A percentile compares a stretch with the other conserved stretches of the same genome.
These are phyloP conservation scores for Phoma sp. DNA, from an alignment of 2,329 filamentous ascomycete genomes.

Conservation along the genomic window DNA sequence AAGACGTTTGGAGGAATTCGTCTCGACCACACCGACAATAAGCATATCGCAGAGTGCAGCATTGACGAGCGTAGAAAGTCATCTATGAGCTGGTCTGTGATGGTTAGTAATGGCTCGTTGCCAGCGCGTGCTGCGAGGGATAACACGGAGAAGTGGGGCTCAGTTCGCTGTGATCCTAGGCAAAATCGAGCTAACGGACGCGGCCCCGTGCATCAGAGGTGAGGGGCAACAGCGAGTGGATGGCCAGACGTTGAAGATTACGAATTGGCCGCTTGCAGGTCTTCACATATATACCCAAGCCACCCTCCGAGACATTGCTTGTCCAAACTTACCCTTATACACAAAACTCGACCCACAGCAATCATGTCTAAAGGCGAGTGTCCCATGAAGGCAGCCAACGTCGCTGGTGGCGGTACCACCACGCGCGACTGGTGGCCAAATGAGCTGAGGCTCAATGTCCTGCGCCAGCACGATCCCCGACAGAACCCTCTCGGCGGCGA, in stretches of 20 bases:
- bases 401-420: conserved; percentile 66
- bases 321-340: conserved; percentile 11
- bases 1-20: background rate
- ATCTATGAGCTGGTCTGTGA: background rate
- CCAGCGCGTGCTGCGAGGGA: background rate
- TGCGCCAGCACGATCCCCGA: conserved; percentile 70
- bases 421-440: conserved; percentile 79
- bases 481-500: conserved; percentile 69
- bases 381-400: conserved; percentile 43
- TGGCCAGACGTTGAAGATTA: conserved; percentile 37
- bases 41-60: background rate
- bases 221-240: conserved; percentile 33
- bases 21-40: background rate
- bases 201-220: conserved; percentile 26
- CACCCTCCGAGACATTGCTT: conserved; percentile 9
- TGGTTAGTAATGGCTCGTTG: conserved; percentile 5
- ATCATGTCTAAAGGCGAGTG: conserved; percentile 45
- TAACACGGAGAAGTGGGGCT: conserved; percentile 9
- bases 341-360: conserved; percentile 23
- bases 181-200: conserved; percentile 28
- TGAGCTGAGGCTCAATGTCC: conserved; percentile 69
- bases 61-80: background rate
- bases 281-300: conserved; percentile 29
- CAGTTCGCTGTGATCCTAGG: conserved; percentile 11
- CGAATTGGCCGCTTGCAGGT: conserved; percentile 30